These are phyloP conservation scores for Clarireedia sp. DNA, from an alignment of 2,329 filamentous ascomycete genomes.

Conservation along the genomic window DNA sequence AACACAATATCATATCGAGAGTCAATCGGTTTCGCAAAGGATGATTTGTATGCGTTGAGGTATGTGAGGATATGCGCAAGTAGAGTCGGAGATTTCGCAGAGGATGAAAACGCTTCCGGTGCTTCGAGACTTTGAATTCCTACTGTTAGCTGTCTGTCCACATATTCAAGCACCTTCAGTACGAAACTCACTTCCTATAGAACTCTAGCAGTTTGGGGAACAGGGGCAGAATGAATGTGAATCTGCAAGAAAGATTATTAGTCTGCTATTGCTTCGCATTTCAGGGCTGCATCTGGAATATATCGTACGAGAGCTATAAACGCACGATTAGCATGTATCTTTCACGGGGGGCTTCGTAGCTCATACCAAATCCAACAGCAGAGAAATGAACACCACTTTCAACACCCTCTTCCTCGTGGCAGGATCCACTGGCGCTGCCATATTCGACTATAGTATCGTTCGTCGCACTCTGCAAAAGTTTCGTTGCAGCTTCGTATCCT, in stretches of 20 bases:
- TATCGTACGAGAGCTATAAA: slow-evolving; percentile 10
- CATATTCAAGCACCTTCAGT: slow-evolving; percentile 61
- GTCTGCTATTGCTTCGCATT: background rate
- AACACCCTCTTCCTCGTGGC: slow-evolving; percentile 70
- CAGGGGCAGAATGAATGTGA: slow-evolving; percentile 94
- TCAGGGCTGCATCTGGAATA: background rate
- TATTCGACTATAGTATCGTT: slow-evolving; percentile 8
- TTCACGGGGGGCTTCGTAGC: background rate
- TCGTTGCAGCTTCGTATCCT: background rate
- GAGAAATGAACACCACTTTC: slow-evolving; percentile 78
- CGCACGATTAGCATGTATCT: slow-evolving; percentile 1
- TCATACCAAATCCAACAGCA: slow-evolving; percentile 80
- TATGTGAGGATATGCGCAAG: slow-evolving; percentile 73
- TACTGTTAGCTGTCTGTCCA: slow-evolving; percentile 46
- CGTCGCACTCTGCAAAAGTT: background rate
- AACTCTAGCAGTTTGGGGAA: slow-evolving; percentile 94
- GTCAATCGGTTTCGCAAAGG: slow-evolving; percentile 87
- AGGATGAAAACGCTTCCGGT: slow-evolving; percentile 35
- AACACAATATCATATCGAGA: slow-evolving; percentile 96
- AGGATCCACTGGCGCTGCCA: slow-evolving; percentile 38
- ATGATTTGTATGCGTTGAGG: slow-evolving; percentile 89
- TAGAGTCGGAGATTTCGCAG: slow-evolving; percentile 49
- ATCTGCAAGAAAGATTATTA: slow-evolving; percentile 32
- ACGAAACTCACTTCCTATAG: slow-evolving; percentile 67
- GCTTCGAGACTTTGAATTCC: slow-evolving; percentile 60